A percentile compares a stretch with the other conserved stretches of the same genome.
Evolutionary conservation across 768 basidiomycete species (phyloP).

Genomic region (Paxillus involutus): DNA sequence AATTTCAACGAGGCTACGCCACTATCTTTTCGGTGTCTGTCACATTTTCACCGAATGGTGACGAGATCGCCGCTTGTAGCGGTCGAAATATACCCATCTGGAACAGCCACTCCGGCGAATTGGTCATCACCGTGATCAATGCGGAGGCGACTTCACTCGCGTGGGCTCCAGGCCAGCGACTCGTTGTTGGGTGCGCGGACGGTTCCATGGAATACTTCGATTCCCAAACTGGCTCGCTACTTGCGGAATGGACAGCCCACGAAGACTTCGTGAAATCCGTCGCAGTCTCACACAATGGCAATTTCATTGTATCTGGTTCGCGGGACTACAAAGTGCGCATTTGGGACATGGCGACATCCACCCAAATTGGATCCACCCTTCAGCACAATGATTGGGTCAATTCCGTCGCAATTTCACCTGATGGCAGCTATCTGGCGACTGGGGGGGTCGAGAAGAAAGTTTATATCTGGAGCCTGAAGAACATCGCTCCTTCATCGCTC

Average conservation of each 20-base stretch:
- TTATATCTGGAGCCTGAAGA: not conserved
- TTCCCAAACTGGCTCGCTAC: not conserved
- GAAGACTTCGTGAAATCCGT: constrained; percentile 3
- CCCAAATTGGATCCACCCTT: too few relatives aligned
- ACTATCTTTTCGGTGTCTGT: too few relatives aligned
- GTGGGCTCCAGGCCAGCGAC: not conserved
- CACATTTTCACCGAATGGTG: too few relatives aligned
- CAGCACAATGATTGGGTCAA: too few relatives aligned
- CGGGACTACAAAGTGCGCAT: constrained; percentile 10
- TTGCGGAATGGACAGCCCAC: constrained; percentile 10
- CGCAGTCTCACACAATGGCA: constrained; percentile 10
- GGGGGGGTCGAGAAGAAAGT: constrained; percentile 1
- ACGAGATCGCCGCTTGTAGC: constrained; percentile 20
- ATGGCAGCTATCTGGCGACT: not conserved
- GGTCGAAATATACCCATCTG: constrained; percentile 15
- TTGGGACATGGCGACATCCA: constrained; percentile 10
- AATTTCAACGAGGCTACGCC: too few relatives aligned
- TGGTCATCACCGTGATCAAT: too few relatives aligned
- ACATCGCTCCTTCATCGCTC: too few relatives aligned
- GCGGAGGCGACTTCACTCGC: too few relatives aligned
- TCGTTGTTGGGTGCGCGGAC: not conserved
- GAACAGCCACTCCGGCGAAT: constrained; percentile 7
- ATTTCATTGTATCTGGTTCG: too few relatives aligned
- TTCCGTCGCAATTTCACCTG: too few relatives aligned
- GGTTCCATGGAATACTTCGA: not conserved